Base-by-base conservation (phyloP, 768 basidiomycete species). In the Rhodotorula paludigena region DNA sequence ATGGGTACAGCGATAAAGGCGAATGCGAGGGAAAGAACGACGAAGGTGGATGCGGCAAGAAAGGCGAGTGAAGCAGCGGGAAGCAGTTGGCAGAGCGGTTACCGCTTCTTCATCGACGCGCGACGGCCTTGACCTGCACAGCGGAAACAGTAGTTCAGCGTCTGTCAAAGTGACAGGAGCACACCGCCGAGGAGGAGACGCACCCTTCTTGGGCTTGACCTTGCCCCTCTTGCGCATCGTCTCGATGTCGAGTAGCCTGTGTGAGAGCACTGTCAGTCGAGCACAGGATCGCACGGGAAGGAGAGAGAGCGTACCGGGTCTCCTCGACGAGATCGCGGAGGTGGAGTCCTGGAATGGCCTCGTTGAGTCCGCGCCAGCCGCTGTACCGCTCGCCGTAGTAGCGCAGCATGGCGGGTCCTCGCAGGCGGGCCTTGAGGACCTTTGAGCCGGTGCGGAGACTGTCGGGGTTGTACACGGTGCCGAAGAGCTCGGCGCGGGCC, bases 401-500 rank as follows among this genome's bases (percentile, higher is more conserved):
- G 9, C 84, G 80, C 71, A 87, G 76, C 87, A 96, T 89, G 35
- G 90, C 83, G 0, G 91, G 91, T 0, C 93, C 94, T 0, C 87
- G 85, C 42, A 97, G 84, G 25, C 88, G 83, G 21, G 84, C 82
- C 28, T 88, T 86, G 53, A 97, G 85, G 80, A 94, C 92, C 80
- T 97, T 97, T 35, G 91, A 88, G 25, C 94, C 94, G 0, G 89
- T 92, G 25, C 93, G 86, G 21, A 85, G 77, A 35, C 84, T 84
- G 5, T 83, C 83, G 0, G 93, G 93, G 79, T 97, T 97, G 80
- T 89, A 91, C 7, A 87, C 82, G 15, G 90, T 94, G 76, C 91
- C 85, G 76, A 97, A 94, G 60, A 97, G 84, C 48, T 82, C 76
- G 76, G 85, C 87, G 51, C 86, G 87, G 10, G 89, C 81, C 56